These are phyloP conservation scores for Fusarium papillatum DNA, from an alignment of 2,329 filamentous ascomycete genomes.

Conservation along the genomic window DNA sequence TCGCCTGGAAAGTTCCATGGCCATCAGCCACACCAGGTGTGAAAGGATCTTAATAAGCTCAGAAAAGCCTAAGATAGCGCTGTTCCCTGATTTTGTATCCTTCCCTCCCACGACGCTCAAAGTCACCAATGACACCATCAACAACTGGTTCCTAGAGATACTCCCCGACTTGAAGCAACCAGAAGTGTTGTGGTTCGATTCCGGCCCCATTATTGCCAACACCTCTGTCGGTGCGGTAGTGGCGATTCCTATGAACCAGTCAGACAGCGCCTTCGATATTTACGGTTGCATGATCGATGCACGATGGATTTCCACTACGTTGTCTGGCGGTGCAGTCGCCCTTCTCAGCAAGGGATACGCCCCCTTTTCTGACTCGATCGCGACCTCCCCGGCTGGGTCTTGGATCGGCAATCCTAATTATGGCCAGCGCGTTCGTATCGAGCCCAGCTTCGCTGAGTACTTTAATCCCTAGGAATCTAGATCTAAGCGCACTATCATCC, in stretches of 20 bases:
- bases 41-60: constrained; percentile 25
- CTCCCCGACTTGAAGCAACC: constrained; percentile 10
- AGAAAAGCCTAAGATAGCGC: not conserved
- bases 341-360: constrained; percentile 30
- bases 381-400: constrained; percentile 25
- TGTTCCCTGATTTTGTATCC: constrained; percentile 28
- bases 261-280: constrained; percentile 14
- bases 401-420: constrained; percentile 31
- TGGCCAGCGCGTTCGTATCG: constrained; percentile 27
- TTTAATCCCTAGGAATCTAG: constrained; percentile 21
- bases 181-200: constrained; percentile 35
- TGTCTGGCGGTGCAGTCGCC: constrained; percentile 32
- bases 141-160: constrained; percentile 13
- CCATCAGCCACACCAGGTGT: constrained; percentile 31
- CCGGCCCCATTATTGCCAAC: constrained; percentile 19
- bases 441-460: constrained; percentile 30
- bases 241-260: constrained; percentile 17
- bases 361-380: constrained; percentile 26
- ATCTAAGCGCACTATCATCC: constrained; percentile 21
- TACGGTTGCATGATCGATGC: constrained; percentile 40
- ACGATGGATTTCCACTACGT: constrained; percentile 24
- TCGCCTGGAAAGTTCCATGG: constrained; percentile 22
- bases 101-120: constrained; percentile 23
- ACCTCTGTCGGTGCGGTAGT: constrained; percentile 26
- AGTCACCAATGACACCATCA: constrained; percentile 12